Conservation (phyloP, 495 filamentous ascomycete genomes). For the Pseudomonodictys pantanalensis region DNA sequence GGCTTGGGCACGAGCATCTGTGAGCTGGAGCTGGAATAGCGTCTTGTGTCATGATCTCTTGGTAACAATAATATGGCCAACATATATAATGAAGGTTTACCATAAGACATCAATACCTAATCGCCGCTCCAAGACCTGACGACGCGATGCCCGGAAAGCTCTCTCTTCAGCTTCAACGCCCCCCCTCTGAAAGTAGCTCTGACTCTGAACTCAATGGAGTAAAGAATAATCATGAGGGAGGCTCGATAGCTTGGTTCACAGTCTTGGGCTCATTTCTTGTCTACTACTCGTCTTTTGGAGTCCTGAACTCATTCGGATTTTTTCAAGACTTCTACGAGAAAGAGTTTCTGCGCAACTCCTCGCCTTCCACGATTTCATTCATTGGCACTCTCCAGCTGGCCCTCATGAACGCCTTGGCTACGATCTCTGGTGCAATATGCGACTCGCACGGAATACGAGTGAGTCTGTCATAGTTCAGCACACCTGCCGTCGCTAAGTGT, state of each 20-base stretch:
- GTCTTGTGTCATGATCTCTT: too few species aligned
- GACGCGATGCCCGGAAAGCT: too few species aligned
- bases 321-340: constrained; percentile 16
- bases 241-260: constrained; percentile 5
- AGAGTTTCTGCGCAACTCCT: neutral
- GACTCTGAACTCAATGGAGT: too few species aligned
- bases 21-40: too few species aligned
- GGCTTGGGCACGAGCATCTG: too few species aligned
- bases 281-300: constrained; percentile 13
- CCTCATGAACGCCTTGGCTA: constrained; percentile 4
- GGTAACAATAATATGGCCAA: too few species aligned
- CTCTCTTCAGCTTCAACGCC: too few species aligned
- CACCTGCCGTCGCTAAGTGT: neutral
- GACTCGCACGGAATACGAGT: constrained; percentile 12
- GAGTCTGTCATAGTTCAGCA: neutral
- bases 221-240: neutral
- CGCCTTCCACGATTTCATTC: constrained; percentile 7
- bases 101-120: too few species aligned
- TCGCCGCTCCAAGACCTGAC: too few species aligned
- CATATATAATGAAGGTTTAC: too few species aligned
- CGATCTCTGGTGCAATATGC: constrained; percentile 1
- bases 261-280: constrained; percentile 15
- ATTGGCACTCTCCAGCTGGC: constrained; percentile 17
- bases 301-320: constrained; percentile 21
- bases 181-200: too few species aligned